Base-by-base conservation (phyloP, 768 basidiomycete species). In the Amanita phalloides region DNA sequence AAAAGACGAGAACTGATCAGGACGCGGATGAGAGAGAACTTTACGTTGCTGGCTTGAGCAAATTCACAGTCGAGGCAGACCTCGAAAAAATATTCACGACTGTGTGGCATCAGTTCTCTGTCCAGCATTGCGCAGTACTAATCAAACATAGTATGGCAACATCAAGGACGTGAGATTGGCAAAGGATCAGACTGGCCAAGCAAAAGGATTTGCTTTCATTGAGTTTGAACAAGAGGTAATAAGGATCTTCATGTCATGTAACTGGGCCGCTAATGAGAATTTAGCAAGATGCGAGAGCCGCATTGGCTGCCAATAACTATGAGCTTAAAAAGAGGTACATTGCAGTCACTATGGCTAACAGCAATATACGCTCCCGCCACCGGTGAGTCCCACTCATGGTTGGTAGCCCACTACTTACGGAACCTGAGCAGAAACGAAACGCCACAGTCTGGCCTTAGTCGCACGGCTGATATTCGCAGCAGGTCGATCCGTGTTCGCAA, bases 301-400 rank as follows among this genome's bases (percentile, higher is more conserved):
- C 88, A 5, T 71, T 96, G 35, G 71, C 76, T 5, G 84, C 89
- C 3, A 94, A 95, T 61, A 95, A 94, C 57, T 67, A 82, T 51
- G 91, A 95, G 60, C 71, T 94, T 26, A 94, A 92, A 67, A 90
- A 84, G 55, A 79, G 92, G n/a, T 79, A 86, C 11, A 87, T 97
- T 43, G 86, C 85, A 1, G 91, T 96, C 23, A 94, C 91, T 0
- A 69, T 93, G 14, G 82, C 90, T 3, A 90, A 95, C 64, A 72
- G 81, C 14, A 83, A 84, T 6, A 77, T 75, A 9, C 76, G 77
- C 23, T 68, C 75, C 4, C 74, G 72, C 45, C 72, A 71, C 57
- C 72, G 71, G 85, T 84, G 42, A 46, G 72, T 63, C 35, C 30
- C 33, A 17, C 39, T 45, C 2, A 30, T 45, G 23, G 9, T 13